A percentile compares a stretch with the other conserved stretches of the same genome.
phyloP scores from a whole-genome alignment of 495 filamentous ascomycete genomes.

The Annulohypoxylon nitens region DNA sequence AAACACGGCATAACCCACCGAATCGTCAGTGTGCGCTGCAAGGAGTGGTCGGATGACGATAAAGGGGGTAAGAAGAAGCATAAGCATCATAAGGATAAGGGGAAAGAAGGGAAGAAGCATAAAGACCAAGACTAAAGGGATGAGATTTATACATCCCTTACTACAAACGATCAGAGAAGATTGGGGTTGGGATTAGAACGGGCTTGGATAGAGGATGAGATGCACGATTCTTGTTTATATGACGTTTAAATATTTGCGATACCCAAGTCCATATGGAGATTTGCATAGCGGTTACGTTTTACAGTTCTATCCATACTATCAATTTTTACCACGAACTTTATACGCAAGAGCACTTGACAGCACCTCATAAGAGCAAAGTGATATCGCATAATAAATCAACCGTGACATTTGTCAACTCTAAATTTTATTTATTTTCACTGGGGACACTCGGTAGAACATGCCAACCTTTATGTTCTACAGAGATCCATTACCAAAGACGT shows the following conservation, averaged over 20 bases:
- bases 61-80: slow-evolving; percentile 23
- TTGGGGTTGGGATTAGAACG: not conserved
- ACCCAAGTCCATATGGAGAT: slow-evolving; percentile 2
- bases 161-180: not conserved
- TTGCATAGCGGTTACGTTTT: slow-evolving; percentile 30
- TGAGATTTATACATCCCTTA: not conserved
- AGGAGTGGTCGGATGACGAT: not conserved
- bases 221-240: not conserved
- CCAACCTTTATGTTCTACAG: slow-evolving; percentile 29
- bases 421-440: slow-evolving; percentile 32
- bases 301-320: not conserved
- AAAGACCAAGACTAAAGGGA: slow-evolving; percentile 34
- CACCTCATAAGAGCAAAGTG: not conserved
- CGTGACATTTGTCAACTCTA: slow-evolving; percentile 14
- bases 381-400: not conserved
- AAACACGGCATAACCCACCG: slow-evolving; percentile 43
- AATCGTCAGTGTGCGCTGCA: slow-evolving; percentile 48
- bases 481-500: slow-evolving; percentile 14
- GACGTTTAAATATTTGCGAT: not conserved
- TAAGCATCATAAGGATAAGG: slow-evolving; percentile 22
- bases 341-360: not conserved
- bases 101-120: slow-evolving; percentile 33
- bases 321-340: not conserved
- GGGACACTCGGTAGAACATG: slow-evolving; percentile 26
- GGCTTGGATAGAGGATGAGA: slow-evolving; percentile 2